Evolutionary conservation across 1,284 basidiomycete species (phyloP), one percentile per base, ranked within the genome.

Genomic region (Rhizoctonia solani): DNA sequence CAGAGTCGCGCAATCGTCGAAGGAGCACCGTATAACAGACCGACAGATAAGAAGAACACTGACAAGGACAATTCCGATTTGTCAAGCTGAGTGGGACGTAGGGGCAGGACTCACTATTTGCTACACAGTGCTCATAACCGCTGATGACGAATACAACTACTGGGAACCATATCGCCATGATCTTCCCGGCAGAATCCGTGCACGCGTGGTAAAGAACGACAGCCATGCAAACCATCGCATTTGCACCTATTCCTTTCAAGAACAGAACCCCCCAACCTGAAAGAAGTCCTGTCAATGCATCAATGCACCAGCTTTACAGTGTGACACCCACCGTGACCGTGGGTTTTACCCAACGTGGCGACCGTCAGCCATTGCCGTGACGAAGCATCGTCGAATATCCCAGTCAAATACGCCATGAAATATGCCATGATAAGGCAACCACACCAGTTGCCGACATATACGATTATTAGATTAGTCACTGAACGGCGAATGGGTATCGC

Each of bases 11-110:
- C 68, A 41, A 70, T 63, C 14, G 69, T 70, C 13, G 65, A 55
- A n/a, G 69, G 67, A 14, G 70, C 70, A 4, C 70, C 71, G 54
- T 72, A 71, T 54, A 71, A 58, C 30, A 72, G 47, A n/a, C 71
- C 71, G 30, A 69, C 66, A 4, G 69, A 70, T 34, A 69, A 46
- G 68, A 72, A 72, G 55, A 70, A 72, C 69, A 71, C 71, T 72
- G 25, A 23, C 11, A 27, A 34, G 13, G 1, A 5, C 16, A 46
- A 34, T 32, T 34, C n/a, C 4, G 3, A 34, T 32, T 4, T 9
- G 27, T 25, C 19, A 42, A 54, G 14, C n/a, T 11, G 16, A 16
- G 37, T 25, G 39, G 34, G 29, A 52, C 54, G 29, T 46, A 37
- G n/a, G 32, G n/a, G 52, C 3, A 4, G 21, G 5, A 29, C 56